phyloP scores from a whole-genome alignment of 768 basidiomycete species.

The Boletus rufocinnamomeus region DNA sequence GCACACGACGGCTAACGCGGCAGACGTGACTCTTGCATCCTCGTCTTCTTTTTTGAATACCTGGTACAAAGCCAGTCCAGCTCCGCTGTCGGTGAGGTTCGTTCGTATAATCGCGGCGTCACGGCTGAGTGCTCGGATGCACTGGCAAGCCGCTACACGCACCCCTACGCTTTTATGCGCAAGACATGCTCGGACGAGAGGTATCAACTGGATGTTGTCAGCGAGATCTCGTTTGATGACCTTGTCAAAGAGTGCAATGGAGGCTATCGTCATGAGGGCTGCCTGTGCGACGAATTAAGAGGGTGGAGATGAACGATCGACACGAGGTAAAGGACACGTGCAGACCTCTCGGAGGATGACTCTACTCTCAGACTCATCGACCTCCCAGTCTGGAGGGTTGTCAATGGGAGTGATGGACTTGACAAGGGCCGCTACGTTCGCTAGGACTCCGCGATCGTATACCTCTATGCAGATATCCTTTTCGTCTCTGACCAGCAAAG shows the following conservation, averaged over 20 bases:
- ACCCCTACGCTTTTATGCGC: too few relatives aligned
- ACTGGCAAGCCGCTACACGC: too few relatives aligned
- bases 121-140: too few relatives aligned
- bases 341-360: constrained; percentile 63
- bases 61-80: constrained; percentile 70
- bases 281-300: too few relatives aligned
- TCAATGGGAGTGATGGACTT: constrained; percentile 54
- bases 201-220: too few relatives aligned
- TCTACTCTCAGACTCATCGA: constrained; percentile 65
- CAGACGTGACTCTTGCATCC: constrained; percentile 68
- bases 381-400: constrained; percentile 55
- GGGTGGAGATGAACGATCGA: too few relatives aligned
- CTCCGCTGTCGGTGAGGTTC: constrained; percentile 78
- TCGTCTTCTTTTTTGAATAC: constrained; percentile 59
- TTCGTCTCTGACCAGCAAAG: constrained; percentile 73
- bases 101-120: constrained; percentile 46
- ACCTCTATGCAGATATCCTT: constrained; percentile 65
- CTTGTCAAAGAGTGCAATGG: too few relatives aligned
- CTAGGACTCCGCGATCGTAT: constrained; percentile 66
- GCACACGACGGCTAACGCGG: constrained; percentile 74
- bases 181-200: too few relatives aligned
- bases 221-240: too few relatives aligned
- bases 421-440: constrained; percentile 52
- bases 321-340: neutral
- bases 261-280: too few relatives aligned